Conservation (phyloP, 805 yeast genomes). For the Sugiyamaella marilandica region DNA sequence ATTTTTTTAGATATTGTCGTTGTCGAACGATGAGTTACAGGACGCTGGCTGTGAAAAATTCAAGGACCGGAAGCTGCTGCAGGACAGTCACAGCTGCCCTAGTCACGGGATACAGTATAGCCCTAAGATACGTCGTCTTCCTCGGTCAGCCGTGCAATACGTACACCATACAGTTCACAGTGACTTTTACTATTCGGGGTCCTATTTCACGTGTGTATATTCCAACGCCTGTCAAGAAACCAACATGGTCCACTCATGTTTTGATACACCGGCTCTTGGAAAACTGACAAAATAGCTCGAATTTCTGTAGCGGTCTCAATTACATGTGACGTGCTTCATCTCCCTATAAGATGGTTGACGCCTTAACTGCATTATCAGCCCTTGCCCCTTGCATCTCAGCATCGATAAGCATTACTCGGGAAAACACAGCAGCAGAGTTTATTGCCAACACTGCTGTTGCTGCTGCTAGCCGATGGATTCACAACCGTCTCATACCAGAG, state of each 20-base stretch:
- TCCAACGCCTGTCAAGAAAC: no score
- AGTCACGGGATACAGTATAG: not conserved
- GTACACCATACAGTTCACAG: no score
- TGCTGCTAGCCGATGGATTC: not conserved
- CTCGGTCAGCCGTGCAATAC: not conserved
- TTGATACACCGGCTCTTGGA: no score
- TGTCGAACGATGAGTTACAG: slow-evolving; percentile 9
- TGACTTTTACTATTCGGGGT: no score
- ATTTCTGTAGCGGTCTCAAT: no score
- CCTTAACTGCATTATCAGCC: not conserved
- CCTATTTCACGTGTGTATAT: no score
- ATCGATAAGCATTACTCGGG: not conserved
- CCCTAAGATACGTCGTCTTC: not conserved
- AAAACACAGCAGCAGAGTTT: not conserved
- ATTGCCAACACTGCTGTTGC: not conserved
- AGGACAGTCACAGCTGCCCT: slow-evolving; percentile 1
- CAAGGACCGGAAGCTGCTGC: not conserved
- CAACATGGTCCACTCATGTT: no score
- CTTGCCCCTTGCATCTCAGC: not conserved
- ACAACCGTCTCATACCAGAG: slow-evolving; percentile 33
- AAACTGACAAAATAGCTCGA: no score
- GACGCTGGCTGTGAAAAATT: slow-evolving; percentile 1
- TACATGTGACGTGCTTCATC: no score
- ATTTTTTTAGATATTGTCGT: slow-evolving; percentile 5
- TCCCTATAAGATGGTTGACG: not conserved